Conservation (phyloP, 345 rosid species). For the Populus alba region DNA sequence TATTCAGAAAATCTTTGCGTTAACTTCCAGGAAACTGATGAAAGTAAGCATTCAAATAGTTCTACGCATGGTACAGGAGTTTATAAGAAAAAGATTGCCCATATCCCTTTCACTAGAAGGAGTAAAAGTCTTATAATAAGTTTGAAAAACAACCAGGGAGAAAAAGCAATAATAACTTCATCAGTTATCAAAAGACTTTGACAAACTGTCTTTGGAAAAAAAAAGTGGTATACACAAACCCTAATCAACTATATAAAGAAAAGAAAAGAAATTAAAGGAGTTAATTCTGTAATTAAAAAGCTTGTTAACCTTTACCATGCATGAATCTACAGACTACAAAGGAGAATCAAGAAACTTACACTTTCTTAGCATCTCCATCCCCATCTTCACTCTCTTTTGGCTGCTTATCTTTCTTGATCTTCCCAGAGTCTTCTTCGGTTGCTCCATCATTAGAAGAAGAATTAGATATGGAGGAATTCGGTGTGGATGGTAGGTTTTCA, state of each 20-base stretch:
- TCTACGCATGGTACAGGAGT: neutral
- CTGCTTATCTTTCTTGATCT: slow-evolving; percentile 9
- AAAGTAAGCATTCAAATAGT: neutral
- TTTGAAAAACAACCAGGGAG: neutral
- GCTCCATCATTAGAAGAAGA: slow-evolving; percentile 34
- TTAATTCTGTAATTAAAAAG: neutral
- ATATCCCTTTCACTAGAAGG: neutral
- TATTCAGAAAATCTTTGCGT: neutral
- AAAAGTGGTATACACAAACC: neutral
- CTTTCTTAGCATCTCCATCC: slow-evolving; percentile 23
- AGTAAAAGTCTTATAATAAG: neutral
- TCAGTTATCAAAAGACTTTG: neutral
- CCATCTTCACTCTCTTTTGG: slow-evolving; percentile 17
- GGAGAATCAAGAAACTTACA: slow-evolving; percentile 6
- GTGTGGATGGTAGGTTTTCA: slow-evolving; percentile 11
- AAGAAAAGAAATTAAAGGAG: neutral
- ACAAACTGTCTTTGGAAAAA: neutral
- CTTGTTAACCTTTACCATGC: neutral
- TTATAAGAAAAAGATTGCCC: neutral
- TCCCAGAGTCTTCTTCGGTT: slow-evolving; percentile 20
- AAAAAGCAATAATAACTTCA: neutral
- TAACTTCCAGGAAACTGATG: neutral
- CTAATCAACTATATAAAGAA: neutral
- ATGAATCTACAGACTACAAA: neutral
- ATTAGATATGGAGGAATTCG: slow-evolving; percentile 30